Base-by-base conservation (phyloP, 352 stramenopile genomes). In the Phytophthora ramorum region DNA sequence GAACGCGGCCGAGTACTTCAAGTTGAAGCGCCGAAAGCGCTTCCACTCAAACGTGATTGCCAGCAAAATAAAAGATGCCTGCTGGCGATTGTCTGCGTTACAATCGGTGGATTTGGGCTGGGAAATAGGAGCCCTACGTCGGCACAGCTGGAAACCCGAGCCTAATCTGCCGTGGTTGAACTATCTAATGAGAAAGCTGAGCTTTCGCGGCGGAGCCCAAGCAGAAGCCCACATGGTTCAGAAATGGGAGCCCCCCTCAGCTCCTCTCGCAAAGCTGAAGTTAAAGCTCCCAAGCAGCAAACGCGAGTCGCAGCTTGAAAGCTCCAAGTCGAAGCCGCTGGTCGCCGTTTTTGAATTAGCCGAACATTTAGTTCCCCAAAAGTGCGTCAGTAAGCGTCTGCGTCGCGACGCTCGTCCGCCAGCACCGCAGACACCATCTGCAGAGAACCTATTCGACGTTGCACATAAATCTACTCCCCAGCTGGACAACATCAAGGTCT, bases 11-110 rank as follows among this genome's bases (percentile, higher is more conserved):
- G 46, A 69, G 48, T 53, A 37, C 35, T 69, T 69, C 61, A 69
- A 69, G 19, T 69, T 69, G 45, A 69, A 69, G 61, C 48, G 28
- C 58, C 53, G 52, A 69, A 69, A 26, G 28, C 61, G 53, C 61
- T 24, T 64, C 61, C 53, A 69, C 61, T 64, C 53, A 64, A 64
- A 69, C 17, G 12, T 69, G 61, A 69, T 69, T 64, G 61, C 61
- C 59, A 9, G 44, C 34, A 10, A 41, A 47, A 44, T 44, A 64
- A 63, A 57, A 19, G 52, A 56, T 63, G 57, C 46, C 20, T 22
- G 16, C 12, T 32, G 28, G 28, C 28, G 28, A 32, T 32, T 32
- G 28, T 32, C n/a, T 30, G 22, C 22, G n/a, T 56, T 62, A 55
- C 32, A 48, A 4, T 12, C 35, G 45, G 38, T 34, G 17, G 46